Evolutionary conservation across 345 rosid species (phyloP), one percentile per base, ranked within the genome.

Genomic region (Moringa oleifera): DNA sequence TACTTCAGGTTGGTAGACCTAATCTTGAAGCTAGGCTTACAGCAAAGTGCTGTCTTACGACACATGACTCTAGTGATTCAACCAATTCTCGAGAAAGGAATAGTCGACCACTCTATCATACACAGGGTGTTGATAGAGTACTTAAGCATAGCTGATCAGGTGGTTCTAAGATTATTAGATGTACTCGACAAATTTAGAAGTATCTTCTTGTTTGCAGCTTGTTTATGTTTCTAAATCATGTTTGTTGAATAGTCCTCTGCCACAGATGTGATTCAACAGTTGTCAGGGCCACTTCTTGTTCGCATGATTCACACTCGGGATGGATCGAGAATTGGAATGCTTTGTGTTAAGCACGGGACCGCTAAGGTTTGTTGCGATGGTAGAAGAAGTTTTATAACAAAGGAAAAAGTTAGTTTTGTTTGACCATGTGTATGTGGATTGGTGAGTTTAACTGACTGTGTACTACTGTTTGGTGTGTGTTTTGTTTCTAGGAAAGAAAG

Each of bases 251-350:
- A 94, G 99, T 53, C 86, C 50, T 81, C 99, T 73, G 97, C 96
- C 58, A 79, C 85, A 77, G 88, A 81, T 70, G 64, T 84, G 65
- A 71, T 95, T 69, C 87, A 91, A 71, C 97, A 87, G 57, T 59
- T 94, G 63, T 79, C 87, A 0, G 86, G 99, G 37, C 75, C 89
- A 2, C 97, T 85, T 58, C 90, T 95, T 74, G 75, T 84, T 59
- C 92, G 99, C 73, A 89, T 95, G 90, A 80, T 88, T 73, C 99
- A 95, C 76, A 89, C 97, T 18, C 86, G 83, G 68, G 97, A 95
- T 68, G 99, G 99, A 66, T 83, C 91, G 57, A 81, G 80, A 82
- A 71, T 91, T 74, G 99, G 93, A 49, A 77, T 85, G 64, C 81
- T 91, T 45, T 85, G 91, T 64, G 68, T 95, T 65, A 95, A 89